phyloP scores from a whole-genome alignment of 768 basidiomycete species.

The Suillus plorans region DNA sequence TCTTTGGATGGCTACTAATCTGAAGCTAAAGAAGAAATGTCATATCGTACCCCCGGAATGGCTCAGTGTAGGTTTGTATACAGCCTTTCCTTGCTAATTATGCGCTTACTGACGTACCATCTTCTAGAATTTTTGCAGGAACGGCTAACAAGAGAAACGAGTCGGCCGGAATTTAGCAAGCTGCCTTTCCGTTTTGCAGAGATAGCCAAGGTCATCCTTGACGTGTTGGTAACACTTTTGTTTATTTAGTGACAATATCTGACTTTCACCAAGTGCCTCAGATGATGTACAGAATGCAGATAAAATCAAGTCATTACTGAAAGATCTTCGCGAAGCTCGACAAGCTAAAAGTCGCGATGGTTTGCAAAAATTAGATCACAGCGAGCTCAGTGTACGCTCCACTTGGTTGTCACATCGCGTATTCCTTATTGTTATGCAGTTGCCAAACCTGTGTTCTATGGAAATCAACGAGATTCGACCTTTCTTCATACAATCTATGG shows the following conservation, averaged over 20 bases:
- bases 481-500: conserved; percentile 84
- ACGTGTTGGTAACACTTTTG: conserved; percentile 61
- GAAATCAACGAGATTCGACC: conserved; percentile 94
- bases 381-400: conserved; percentile 64
- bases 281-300: conserved; percentile 89
- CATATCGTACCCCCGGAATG: conserved; percentile 89
- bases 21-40: conserved; percentile 94
- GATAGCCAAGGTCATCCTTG: conserved; percentile 88
- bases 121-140: conserved; percentile 77
- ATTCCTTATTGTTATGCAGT: conserved; percentile 38
- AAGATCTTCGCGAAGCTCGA: conserved; percentile 93
- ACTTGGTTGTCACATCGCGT: conserved; percentile 1
- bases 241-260: background rate
- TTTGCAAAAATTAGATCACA: conserved; percentile 76
- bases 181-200: conserved; percentile 90
- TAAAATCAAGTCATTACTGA: conserved; percentile 78
- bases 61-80: conserved; percentile 74
- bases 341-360: conserved; percentile 93
- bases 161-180: conserved; percentile 68
- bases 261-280: conserved; percentile 58
- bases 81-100: background rate
- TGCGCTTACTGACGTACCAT: conserved; percentile 1
- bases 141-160: conserved; percentile 71
- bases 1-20: conserved; percentile 92
- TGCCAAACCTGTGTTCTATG: conserved; percentile 84